Evolutionary conservation across 2,329 filamentous ascomycete genomes (phyloP).

Genomic region (Stemphylium lycopersici): DNA sequence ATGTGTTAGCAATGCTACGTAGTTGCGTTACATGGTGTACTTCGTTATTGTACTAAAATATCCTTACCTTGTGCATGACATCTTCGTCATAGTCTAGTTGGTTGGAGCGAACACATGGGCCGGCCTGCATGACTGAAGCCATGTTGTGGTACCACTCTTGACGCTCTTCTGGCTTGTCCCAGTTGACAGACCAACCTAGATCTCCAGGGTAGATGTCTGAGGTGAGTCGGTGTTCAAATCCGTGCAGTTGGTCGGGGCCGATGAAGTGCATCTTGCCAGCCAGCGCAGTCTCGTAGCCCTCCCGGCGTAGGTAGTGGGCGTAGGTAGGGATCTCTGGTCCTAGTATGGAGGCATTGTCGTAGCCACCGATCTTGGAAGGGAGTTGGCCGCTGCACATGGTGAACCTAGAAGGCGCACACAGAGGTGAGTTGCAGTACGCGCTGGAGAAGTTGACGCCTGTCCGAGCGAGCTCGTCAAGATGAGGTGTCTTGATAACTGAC

Average conservation of each 20-base stretch:
- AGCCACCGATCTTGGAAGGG: conserved; percentile 88
- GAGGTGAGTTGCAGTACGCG: conserved; percentile 90
- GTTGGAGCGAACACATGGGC: conserved; percentile 87
- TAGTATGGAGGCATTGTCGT: conserved; percentile 88
- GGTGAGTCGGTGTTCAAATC: conserved; percentile 86
- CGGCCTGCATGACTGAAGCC: conserved; percentile 89
- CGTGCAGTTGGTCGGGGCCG: conserved; percentile 86
- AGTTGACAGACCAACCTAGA: conserved; percentile 93
- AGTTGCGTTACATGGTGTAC: not conserved
- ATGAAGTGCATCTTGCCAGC: conserved; percentile 99
- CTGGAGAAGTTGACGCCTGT: conserved; percentile 89
- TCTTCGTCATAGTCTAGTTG: conserved; percentile 97
- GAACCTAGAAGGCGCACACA: conserved; percentile 92
- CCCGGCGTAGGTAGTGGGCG: conserved; percentile 84
- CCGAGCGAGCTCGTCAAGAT: conserved; percentile 82
- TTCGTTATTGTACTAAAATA: not conserved
- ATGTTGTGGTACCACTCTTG: conserved; percentile 96
- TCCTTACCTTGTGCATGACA: conserved; percentile 76
- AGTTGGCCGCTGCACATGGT: conserved; percentile 92
- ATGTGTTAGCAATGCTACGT: conserved; percentile 11
- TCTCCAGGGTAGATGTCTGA: conserved; percentile 95
- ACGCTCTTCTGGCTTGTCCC: conserved; percentile 83
- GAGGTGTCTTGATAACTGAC: conserved; percentile 89
- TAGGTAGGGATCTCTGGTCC: conserved; percentile 86
- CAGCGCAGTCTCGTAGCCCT: conserved; percentile 87